Base-by-base conservation (phyloP, 768 basidiomycete genomes). In the Phaeotremella skinneri region DNA sequence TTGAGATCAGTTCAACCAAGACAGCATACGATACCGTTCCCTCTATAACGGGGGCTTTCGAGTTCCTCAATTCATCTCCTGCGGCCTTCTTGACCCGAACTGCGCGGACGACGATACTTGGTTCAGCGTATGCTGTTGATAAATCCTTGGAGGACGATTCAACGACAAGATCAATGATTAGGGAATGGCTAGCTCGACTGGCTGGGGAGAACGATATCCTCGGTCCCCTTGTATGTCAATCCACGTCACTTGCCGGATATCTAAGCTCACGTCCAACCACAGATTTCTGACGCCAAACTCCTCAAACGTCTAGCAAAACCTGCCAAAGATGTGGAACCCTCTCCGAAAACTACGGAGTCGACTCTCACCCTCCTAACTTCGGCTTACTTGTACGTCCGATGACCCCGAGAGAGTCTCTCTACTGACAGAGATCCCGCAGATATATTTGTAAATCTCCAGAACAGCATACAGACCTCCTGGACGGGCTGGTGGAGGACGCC, bases 41-140 rank as follows among this genome's bases (percentile, higher is more conserved):
- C 7, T 37, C 34, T 37, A 37, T 17, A 7, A 37, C 34, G 9
- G 43, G 43, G 6, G 23, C 21, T 14, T 45, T 45, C 43, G 11
- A 13, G 20, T 43, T 62, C 31, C 55, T 57, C 32, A 29, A 37
- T 3, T 31, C n/a, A 25, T n/a, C 60, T 26, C 60, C 60, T 16
- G 50, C 50, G 1, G 60, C 56, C 16, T 62, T 45, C 51, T 30
- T 57, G 23, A 37, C 29, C 23, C 39, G 37, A 4, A 45, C 27
- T 27, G 32, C 56, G 9, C 60, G 60, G 9, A 39, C 21, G 7
- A 2, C 48, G 6, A 21, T 52, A 21, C 30, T 62, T 23, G 50
- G 42, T 26, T 43, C 41, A n/a, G 60, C 60, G 14, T 57, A 52
- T 49, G 37, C 31, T 17, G 43, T 49, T 21, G 59, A 61, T 43